Evolutionary conservation across 75 land plant genomes (phyloP).

Genomic region (Cunninghamia lanceolata): DNA sequence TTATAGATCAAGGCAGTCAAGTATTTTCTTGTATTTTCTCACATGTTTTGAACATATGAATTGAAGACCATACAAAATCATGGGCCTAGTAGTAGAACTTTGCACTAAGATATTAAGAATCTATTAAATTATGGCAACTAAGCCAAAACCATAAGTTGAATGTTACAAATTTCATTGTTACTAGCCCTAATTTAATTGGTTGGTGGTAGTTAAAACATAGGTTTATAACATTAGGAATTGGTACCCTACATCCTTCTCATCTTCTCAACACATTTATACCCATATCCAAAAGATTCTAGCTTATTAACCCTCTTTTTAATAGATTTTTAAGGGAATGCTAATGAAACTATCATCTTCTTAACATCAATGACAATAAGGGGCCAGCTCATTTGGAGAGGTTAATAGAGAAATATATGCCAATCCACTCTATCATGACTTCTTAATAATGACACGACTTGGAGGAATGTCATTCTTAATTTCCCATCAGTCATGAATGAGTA

Average conservation of each 20-base stretch:
- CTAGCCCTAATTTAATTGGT: background rate
- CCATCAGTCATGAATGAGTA: too few species aligned
- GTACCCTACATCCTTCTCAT: too few species aligned
- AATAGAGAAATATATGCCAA: too few species aligned
- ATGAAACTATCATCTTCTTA: background rate
- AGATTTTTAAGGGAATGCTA: background rate
- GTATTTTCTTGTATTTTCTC: background rate
- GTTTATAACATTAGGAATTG: too few species aligned
- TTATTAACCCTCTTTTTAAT: too few species aligned
- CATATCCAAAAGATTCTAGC: too few species aligned
- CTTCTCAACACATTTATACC: too few species aligned
- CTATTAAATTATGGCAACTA: background rate
- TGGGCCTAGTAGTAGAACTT: background rate
- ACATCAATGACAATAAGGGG: background rate
- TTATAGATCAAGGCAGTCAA: background rate
- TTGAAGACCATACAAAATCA: background rate
- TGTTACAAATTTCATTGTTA: background rate
- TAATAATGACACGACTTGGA: too few species aligned
- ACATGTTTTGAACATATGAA: background rate
- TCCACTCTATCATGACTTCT: too few species aligned
- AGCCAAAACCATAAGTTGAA: background rate
- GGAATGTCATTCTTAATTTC: too few species aligned
- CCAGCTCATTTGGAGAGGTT: too few species aligned
- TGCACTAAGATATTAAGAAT: background rate
- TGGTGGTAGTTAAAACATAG: background rate